phyloP scores from a whole-genome alignment of 1,139 yeast species.

The Yamadazyma dendronema region DNA sequence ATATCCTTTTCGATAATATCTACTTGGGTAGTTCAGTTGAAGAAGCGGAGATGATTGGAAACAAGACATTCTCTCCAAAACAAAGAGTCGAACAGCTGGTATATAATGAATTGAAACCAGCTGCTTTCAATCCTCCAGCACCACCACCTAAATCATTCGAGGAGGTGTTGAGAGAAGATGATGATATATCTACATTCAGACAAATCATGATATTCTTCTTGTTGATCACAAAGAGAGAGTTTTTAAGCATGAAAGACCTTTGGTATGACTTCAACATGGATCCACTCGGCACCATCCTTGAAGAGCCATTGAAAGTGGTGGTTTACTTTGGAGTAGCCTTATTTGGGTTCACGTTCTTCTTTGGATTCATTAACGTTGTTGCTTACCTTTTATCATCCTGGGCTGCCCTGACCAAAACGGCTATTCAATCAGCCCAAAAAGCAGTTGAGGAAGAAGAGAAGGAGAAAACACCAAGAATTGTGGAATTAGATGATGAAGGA shows the following conservation, averaged over 20 bases:
- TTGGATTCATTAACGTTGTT: constrained; percentile 39
- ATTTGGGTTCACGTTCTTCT: constrained; percentile 36
- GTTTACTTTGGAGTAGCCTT: constrained; percentile 44
- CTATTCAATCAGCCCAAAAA: constrained; percentile 10
- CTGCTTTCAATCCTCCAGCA: constrained; percentile 33
- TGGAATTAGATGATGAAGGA: constrained; percentile 15
- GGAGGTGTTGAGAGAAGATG: constrained; percentile 32
- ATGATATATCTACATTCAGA: constrained; percentile 14
- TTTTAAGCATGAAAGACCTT: constrained; percentile 28
- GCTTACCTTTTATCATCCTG: constrained; percentile 18
- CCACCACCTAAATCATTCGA: constrained; percentile 42
- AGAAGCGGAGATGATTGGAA: constrained; percentile 85
- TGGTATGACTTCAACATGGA: constrained; percentile 35
- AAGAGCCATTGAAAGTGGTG: constrained; percentile 50
- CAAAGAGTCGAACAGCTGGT: constrained; percentile 49
- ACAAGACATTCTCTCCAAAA: constrained; percentile 68
- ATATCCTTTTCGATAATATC: constrained; percentile 76
- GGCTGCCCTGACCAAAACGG: constrained; percentile 20
- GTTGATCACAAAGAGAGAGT: constrained; percentile 21
- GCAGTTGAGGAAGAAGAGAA: constrained; percentile 4
- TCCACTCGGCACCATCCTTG: constrained; percentile 41
- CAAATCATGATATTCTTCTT: constrained; percentile 23
- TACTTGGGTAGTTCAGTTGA: constrained; percentile 78
- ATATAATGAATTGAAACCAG: constrained; percentile 37
- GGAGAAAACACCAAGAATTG: constrained; percentile 15